Evolutionary conservation across 2,329 filamentous ascomycete species (phyloP).

Genomic region (Penicillium glabrum): DNA sequence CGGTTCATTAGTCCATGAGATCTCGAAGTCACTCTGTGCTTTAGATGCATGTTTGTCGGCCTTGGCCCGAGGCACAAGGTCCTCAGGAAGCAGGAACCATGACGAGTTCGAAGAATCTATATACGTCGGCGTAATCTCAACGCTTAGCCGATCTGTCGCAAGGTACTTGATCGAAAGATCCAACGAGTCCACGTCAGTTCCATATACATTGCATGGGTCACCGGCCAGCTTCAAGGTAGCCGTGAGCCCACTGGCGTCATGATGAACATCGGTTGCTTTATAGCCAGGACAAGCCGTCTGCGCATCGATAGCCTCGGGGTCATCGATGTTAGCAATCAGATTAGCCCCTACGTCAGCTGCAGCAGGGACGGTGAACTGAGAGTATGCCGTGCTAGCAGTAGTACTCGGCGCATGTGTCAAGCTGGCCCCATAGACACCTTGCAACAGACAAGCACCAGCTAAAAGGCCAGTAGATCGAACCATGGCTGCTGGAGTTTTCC

Average conservation of each 20-base stretch:
- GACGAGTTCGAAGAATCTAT: constrained; percentile 62
- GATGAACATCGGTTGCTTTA: constrained; percentile 51
- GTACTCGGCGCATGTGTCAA: constrained; percentile 12
- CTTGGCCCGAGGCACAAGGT: constrained; percentile 59
- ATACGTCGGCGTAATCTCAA: constrained; percentile 68
- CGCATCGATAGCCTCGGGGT: constrained; percentile 62
- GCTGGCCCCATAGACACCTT: constrained; percentile 24
- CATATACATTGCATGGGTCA: constrained; percentile 69
- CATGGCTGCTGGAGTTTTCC: not conserved
- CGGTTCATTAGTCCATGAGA: constrained; percentile 58
- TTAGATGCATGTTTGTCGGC: constrained; percentile 42
- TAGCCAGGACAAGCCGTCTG: constrained; percentile 65
- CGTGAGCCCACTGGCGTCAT: constrained; percentile 49
- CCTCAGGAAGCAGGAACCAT: constrained; percentile 66
- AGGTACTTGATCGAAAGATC: constrained; percentile 69
- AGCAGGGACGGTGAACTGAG: constrained; percentile 51
- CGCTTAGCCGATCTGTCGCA: constrained; percentile 62
- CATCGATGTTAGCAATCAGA: constrained; percentile 63
- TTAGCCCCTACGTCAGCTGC: constrained; percentile 47
- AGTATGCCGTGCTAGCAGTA: constrained; percentile 18
- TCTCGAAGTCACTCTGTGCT: constrained; percentile 46
- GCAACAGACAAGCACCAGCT: constrained; percentile 25
- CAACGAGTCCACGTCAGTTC: constrained; percentile 68
- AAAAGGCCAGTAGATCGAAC: constrained; percentile 13
- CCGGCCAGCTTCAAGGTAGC: constrained; percentile 56